Evolutionary conservation across 768 basidiomycete genomes (phyloP), one percentile per base, ranked within the genome.

Genomic region (Pisolithus microcarpus): DNA sequence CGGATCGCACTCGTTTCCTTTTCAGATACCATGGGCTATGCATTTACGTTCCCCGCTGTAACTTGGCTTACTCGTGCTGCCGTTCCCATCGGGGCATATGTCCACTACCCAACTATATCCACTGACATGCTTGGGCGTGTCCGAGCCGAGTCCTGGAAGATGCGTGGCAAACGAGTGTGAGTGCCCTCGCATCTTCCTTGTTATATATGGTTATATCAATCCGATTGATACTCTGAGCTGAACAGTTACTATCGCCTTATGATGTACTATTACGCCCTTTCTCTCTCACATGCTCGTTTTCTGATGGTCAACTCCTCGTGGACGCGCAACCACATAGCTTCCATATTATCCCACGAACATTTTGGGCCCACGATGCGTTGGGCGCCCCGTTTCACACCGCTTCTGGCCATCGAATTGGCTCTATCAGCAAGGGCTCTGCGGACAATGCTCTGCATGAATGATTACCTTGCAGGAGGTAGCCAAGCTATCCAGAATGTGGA

Each of bases 81-180:
- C 15, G 75, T 91, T 38, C 84, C 88, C 2, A 76, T 95, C 21
- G 92, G 87, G 8, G 87, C 92, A 26, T 99, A 98, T 59, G 81
- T 92, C 9, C 96, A 99, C 66, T 99, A 96, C 62, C 96, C 96
- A 1, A 96, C 90, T 7, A 95, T 99, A 63, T 92, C 90, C 62
- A 87, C 86, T 7, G 84, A 92, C 57, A 98, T 98, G 96, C 76
- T 98, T 31, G 74, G 76, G 46, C 83, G 95, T 34, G 91, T 96
- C 26, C 60, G 53, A 13, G 57, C 59, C 7, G 64, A 65, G 46
- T 60, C 61, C 1, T 64, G 64, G 60, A 65, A 49, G 46, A 43
- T 57, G 46, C 51, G 52, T 18, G 49, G 54, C 37, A 65, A 65
- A 45, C 64, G 64, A 23, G 45, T 61, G 63, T 65, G 34, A 49